These are phyloP conservation scores for Venturia aucupariae DNA, from an alignment of 2,329 filamentous ascomycete species.

Conservation along the genomic window DNA sequence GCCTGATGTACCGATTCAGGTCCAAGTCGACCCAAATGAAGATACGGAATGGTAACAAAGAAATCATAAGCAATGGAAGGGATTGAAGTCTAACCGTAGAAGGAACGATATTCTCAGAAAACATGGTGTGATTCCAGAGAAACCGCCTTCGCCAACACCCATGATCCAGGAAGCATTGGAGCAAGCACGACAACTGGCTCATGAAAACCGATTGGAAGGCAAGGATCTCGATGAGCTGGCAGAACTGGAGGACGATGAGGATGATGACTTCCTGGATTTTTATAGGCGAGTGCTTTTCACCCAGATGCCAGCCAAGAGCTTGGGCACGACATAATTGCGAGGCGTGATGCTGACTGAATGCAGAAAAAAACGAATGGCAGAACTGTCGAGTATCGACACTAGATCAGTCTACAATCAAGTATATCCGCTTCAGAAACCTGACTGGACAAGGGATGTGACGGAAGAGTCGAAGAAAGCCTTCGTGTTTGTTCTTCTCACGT, in stretches of 20 bases:
- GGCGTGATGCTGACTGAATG: constrained; percentile 12
- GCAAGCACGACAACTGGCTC: constrained; percentile 71
- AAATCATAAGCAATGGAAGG: too few relatives aligned
- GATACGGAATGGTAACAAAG: constrained; percentile 81
- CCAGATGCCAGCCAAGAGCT: background rate
- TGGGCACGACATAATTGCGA: background rate
- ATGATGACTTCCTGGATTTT: constrained; percentile 79
- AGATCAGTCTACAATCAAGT: constrained; percentile 80
- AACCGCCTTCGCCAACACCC: constrained; percentile 87
- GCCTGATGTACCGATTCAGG: constrained; percentile 54
- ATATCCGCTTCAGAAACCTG: constrained; percentile 88
- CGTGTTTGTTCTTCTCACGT: constrained; percentile 72
- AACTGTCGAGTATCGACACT: constrained; percentile 65
- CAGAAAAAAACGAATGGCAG: constrained; percentile 71
- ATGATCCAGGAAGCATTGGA: constrained; percentile 91
- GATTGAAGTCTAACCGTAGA: constrained; percentile 2
- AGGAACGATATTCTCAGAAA: constrained; percentile 99
- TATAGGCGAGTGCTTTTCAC: constrained; percentile 40
- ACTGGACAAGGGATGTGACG: constrained; percentile 85
- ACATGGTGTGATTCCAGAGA: constrained; percentile 95
- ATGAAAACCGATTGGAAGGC: constrained; percentile 87
- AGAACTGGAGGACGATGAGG: constrained; percentile 89
- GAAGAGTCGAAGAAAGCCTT: constrained; percentile 66
- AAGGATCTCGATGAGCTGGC: constrained; percentile 92
- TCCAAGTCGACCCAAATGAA: constrained; percentile 89